Conservation (phyloP, 805 yeast species). For the Millerozyma acaciae region DNA sequence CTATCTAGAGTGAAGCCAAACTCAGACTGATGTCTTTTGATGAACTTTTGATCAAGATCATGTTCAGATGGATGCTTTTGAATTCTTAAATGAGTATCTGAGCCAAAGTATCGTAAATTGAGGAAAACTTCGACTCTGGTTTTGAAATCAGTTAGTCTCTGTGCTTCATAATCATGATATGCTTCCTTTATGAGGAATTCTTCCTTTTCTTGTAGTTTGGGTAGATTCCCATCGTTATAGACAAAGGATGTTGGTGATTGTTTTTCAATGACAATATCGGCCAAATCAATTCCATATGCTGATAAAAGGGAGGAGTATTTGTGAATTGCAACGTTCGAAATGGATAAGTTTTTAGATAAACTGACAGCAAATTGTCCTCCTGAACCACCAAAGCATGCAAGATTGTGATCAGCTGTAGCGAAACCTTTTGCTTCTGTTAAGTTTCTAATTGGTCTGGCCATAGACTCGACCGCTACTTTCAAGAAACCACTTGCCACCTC, state of each 20-base stretch:
- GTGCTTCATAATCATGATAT: constrained; percentile 32
- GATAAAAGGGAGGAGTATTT: constrained; percentile 32
- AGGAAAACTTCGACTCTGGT: constrained; percentile 60
- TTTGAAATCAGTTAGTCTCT: constrained; percentile 44
- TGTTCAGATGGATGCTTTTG: constrained; percentile 22
- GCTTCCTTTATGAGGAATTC: constrained; percentile 43
- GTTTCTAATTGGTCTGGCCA: constrained; percentile 32
- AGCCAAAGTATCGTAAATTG: constrained; percentile 80
- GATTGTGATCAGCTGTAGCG: constrained; percentile 26
- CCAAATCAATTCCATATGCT: constrained; percentile 32
- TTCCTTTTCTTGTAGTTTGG: constrained; percentile 43
- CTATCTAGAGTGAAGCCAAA: constrained; percentile 37
- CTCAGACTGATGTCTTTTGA: constrained; percentile 28
- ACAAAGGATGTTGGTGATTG: constrained; percentile 32
- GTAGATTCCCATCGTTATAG: constrained; percentile 22
- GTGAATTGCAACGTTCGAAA: constrained; percentile 28
- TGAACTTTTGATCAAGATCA: constrained; percentile 21
- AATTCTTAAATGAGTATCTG: constrained; percentile 87
- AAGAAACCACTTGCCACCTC: constrained; percentile 33
- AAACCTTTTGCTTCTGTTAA: constrained; percentile 35
- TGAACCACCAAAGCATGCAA: constrained; percentile 37
- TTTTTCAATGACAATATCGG: constrained; percentile 32
- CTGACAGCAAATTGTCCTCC: constrained; percentile 32
- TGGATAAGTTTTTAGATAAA: constrained; percentile 26
- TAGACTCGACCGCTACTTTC: constrained; percentile 32